Percentiles rank a stretch among this genome's conserved stretches.
Evolutionary conservation across 1,139 yeast genomes (phyloP).

Genomic region (Scheffersomyces segobiensis): DNA sequence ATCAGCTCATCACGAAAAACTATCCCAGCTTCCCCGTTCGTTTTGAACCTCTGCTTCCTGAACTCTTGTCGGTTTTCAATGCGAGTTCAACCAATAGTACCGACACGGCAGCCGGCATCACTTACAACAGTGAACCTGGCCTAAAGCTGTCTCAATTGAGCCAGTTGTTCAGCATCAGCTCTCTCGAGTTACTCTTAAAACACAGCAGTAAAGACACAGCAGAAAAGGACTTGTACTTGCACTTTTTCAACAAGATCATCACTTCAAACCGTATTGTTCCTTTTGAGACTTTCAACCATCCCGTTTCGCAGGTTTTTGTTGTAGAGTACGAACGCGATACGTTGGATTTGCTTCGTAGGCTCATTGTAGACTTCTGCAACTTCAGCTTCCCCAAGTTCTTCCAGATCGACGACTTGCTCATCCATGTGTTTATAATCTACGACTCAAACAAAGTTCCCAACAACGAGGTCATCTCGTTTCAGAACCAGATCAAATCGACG

Average conservation of each 20-base stretch:
- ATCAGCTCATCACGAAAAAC: conserved; percentile 42
- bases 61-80: conserved; percentile 33
- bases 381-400: conserved; percentile 56
- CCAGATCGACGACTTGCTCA: conserved; percentile 56
- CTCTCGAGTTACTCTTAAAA: conserved; percentile 36
- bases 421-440: conserved; percentile 46
- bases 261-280: conserved; percentile 68
- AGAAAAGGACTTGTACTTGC: conserved; percentile 47
- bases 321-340: conserved; percentile 53
- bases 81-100: conserved; percentile 15
- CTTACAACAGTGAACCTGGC: background rate
- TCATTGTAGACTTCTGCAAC: conserved; percentile 46
- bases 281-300: conserved; percentile 89
- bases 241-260: conserved; percentile 59
- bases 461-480: conserved; percentile 26
- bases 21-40: conserved; percentile 48
- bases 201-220: conserved; percentile 11
- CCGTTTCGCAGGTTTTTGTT: conserved; percentile 74
- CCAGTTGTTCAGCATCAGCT: conserved; percentile 42
- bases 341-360: conserved; percentile 41
- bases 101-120: background rate
- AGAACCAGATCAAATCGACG: conserved; percentile 23
- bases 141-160: conserved; percentile 10
- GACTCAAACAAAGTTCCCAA: conserved; percentile 21
- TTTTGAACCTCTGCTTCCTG: conserved; percentile 45